These are phyloP conservation scores for Heimioporus sp. DNA, from an alignment of 768 basidiomycete species.

Conservation along the genomic window DNA sequence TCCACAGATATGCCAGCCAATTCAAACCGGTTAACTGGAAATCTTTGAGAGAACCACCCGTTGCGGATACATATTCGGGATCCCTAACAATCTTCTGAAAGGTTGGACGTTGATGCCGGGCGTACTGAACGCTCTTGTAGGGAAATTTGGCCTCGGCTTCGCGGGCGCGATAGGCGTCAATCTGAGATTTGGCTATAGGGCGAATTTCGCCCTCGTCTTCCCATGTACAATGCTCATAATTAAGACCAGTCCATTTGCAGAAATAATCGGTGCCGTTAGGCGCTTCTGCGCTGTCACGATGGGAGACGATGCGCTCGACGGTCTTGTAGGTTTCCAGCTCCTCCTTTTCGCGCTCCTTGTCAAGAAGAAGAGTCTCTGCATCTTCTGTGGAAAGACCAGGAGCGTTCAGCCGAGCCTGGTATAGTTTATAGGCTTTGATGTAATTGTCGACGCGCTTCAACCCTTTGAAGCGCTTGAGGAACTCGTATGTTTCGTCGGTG, in stretches of 20 bases:
- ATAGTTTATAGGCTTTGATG: slow-evolving; percentile 84
- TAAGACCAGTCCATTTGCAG: slow-evolving; percentile 94
- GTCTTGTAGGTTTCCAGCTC: slow-evolving; percentile 88
- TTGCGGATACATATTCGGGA: slow-evolving; percentile 76
- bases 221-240: slow-evolving; percentile 97
- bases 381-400: slow-evolving; percentile 83
- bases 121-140: slow-evolving; percentile 74
- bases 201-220: slow-evolving; percentile 81
- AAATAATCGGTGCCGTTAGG: slow-evolving; percentile 75
- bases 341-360: slow-evolving; percentile 88
- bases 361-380: slow-evolving; percentile 81
- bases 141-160: slow-evolving; percentile 82
- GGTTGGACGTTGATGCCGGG: slow-evolving; percentile 63
- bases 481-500: slow-evolving; percentile 98
- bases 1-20: slow-evolving; percentile 98
- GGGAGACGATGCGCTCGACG: slow-evolving; percentile 86
- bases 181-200: slow-evolving; percentile 70
- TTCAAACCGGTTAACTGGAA: slow-evolving; percentile 98
- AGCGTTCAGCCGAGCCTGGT: slow-evolving; percentile 61
- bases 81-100: slow-evolving; percentile 86
- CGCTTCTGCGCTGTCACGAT: slow-evolving; percentile 57
- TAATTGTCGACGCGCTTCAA: slow-evolving; percentile 99
- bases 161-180: slow-evolving; percentile 75
- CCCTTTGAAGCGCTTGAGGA: slow-evolving; percentile 92
- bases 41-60: slow-evolving; percentile 89